Percentiles rank a stretch among this genome's conserved stretches.
Conservation (phyloP, 768 basidiomycete genomes). For the Tricholoma terreum region DNA sequence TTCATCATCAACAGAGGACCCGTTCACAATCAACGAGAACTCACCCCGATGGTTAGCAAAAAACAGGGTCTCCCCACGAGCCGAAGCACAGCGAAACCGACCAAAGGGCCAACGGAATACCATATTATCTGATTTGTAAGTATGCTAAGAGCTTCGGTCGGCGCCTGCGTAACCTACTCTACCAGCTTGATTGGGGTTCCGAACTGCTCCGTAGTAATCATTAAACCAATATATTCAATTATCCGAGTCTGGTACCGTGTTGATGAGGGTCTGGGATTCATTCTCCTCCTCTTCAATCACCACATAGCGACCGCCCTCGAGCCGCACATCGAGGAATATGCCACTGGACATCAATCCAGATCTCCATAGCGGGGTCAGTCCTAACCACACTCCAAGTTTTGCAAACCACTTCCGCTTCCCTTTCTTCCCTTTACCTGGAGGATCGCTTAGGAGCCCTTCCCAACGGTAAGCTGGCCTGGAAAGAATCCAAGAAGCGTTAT, state of each 20-base stretch:
- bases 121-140: conserved; percentile 6
- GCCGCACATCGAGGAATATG: conserved; percentile 54
- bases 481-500: conserved; percentile 59
- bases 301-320: conserved; percentile 60
- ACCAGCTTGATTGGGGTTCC: too few relatives aligned
- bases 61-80: conserved; percentile 44
- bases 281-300: conserved; percentile 16
- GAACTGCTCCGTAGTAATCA: too few relatives aligned
- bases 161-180: background rate
- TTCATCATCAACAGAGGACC: background rate
- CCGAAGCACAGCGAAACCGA: conserved; percentile 46
- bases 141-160: background rate
- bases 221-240: too few relatives aligned
- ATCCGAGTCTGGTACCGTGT: too few relatives aligned
- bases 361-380: conserved; percentile 62
- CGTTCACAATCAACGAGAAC: conserved; percentile 7
- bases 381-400: conserved; percentile 68
- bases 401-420: conserved; percentile 39
- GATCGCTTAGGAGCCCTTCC: conserved; percentile 66
- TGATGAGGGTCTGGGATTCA: background rate
- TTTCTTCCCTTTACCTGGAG: conserved; percentile 35
- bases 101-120: conserved; percentile 37
- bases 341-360: conserved; percentile 49
- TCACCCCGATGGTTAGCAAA: conserved; percentile 46
- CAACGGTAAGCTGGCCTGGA: conserved; percentile 63